Evolutionary conservation across 768 basidiomycete species (phyloP), one percentile per base, ranked within the genome.

Genomic region (Termitomyces sp.): DNA sequence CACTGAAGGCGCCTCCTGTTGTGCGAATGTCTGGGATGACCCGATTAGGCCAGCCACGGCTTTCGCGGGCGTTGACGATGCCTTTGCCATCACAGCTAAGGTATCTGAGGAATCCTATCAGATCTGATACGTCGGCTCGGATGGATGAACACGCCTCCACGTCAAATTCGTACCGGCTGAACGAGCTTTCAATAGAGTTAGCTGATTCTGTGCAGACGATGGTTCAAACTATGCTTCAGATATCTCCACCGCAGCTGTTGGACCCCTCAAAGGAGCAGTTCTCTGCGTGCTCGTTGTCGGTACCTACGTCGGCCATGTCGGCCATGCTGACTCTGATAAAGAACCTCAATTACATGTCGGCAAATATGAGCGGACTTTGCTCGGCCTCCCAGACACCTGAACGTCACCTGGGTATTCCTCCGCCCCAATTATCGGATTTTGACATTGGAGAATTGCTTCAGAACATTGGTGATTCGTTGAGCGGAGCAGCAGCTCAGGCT

Each of bases 181-280:
- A 80, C 43, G 87, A 89, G 56, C 74, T 95, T 53, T 91, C 93
- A 0, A 71, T 88, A 28, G 94, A 98, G 69, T 77, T 97, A 14
- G 93, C 95, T 12, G 95, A 97, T 69, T 87, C 88, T 11, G 82
- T 93, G 12, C 93, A 97, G 72, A 83, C 88, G 74, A 83, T 91
- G 56, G 87, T 96, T 38, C 93, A 97, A 67, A 95, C 91, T 1
- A 81, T 98, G 61, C 79, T 97, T 2, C 93, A 95, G 64, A 77
- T 97, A 59, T 90, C 90, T 0, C 93, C 94, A 3, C 83, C 88
- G 0, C 95, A 98, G 69, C 74, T 97, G 19, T 79, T 97, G 45
- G 93, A 97, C 66, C 84, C 90, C n/a, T 86, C 88, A 2, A 95
- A 90, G 68, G 94, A 98, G 65, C 93, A 94, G 66, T 89, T 93